These are phyloP conservation scores for Scenedesmus sp. DNA, from an alignment of 163 green algal species.

Conservation along the genomic window DNA sequence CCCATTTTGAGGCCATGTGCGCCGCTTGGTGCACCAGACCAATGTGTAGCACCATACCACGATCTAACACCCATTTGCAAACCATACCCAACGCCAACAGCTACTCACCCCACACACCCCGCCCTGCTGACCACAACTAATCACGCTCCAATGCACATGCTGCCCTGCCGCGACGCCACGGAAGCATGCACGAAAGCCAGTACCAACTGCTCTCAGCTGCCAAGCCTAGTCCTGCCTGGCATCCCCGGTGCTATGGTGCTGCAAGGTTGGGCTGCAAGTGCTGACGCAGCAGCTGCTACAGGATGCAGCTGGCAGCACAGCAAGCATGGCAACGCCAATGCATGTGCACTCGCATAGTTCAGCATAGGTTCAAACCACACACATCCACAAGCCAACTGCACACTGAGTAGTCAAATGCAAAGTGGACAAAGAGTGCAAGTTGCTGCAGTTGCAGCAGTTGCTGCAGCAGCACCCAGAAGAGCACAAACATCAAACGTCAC, in stretches of 20 bases:
- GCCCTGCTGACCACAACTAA: background rate
- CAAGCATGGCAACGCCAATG: background rate
- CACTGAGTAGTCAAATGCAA: background rate
- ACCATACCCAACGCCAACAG: background rate
- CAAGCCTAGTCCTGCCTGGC: background rate
- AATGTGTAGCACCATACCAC: background rate
- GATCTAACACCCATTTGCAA: background rate
- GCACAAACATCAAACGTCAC: background rate
- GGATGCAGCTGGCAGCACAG: background rate
- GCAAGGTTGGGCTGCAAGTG: background rate
- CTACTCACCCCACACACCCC: background rate
- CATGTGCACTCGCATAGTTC: background rate
- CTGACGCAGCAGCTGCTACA: background rate
- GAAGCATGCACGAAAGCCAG: background rate
- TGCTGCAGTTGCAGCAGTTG: constrained; percentile 8
- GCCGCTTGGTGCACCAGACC: background rate
- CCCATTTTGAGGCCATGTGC: too few species aligned
- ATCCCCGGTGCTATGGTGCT: background rate
- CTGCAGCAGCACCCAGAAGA: background rate
- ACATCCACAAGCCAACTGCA: background rate
- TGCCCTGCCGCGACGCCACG: background rate
- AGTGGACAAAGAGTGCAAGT: background rate
- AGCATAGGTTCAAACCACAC: background rate
- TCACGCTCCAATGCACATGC: background rate
- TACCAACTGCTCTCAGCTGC: background rate